A percentile compares a stretch with the other conserved stretches of the same genome.
Evolutionary conservation across 331 rosid genomes (phyloP).

Genomic region (Ulmus americana): DNA sequence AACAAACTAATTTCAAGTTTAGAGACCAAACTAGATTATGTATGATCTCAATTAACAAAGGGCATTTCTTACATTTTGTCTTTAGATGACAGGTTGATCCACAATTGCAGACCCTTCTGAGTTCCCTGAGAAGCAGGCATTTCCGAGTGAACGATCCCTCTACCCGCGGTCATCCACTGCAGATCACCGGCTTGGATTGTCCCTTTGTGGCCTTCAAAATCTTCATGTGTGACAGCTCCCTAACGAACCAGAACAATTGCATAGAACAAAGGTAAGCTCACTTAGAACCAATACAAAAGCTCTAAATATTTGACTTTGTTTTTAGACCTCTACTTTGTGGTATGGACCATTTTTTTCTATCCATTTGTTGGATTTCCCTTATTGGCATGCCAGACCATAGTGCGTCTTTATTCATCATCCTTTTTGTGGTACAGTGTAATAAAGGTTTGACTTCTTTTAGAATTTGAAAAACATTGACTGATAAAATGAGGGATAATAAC

Average conservation of each 20-base stretch:
- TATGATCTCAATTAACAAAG: not conserved
- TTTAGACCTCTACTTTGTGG: not conserved
- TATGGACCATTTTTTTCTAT: too few relatives aligned
- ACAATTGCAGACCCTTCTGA: constrained; percentile 78
- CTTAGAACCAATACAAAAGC: constrained; percentile 8
- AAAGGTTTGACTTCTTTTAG: not conserved
- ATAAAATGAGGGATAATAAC: too few relatives aligned
- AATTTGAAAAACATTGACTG: not conserved
- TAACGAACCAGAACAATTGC: constrained; percentile 26
- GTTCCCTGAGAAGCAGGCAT: constrained; percentile 87
- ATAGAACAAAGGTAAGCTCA: not conserved
- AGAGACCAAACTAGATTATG: too few relatives aligned
- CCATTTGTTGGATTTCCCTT: not conserved
- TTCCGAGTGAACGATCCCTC: constrained; percentile 91
- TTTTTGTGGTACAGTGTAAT: not conserved
- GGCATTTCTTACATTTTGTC: constrained; percentile 53
- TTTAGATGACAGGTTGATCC: constrained; percentile 87
- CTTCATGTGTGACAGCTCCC: constrained; percentile 87
- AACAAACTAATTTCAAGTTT: too few relatives aligned
- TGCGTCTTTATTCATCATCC: not conserved
- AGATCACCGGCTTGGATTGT: constrained; percentile 77
- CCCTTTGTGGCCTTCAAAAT: constrained; percentile 87
- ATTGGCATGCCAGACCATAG: not conserved
- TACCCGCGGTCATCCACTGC: constrained; percentile 99
- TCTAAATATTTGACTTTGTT: not conserved